A percentile compares a stretch with the other conserved stretches of the same genome.
These are phyloP conservation scores for Pleurotus tuoliensis DNA, from an alignment of 768 basidiomycete species.

Conservation along the genomic window DNA sequence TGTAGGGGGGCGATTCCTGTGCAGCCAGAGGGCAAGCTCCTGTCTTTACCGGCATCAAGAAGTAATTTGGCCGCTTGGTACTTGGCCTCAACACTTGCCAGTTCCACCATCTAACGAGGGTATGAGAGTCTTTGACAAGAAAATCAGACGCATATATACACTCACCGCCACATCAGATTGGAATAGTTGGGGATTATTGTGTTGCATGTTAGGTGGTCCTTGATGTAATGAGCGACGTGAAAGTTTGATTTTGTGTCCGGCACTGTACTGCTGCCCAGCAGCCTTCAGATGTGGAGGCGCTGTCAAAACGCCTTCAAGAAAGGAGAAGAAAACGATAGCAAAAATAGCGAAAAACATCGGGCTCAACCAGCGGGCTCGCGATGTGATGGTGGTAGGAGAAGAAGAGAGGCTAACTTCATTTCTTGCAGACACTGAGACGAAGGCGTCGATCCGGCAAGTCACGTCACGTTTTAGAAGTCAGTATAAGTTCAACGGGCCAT, in stretches of 20 bases:
- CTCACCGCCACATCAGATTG: neutral
- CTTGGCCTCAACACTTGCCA: neutral
- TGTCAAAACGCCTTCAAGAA: conserved; percentile 1
- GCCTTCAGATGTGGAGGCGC: neutral
- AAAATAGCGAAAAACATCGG: neutral
- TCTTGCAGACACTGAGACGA: too few relatives aligned
- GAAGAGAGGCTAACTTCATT: neutral
- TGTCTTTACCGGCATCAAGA: neutral
- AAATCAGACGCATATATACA: neutral
- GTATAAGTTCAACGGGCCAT: too few relatives aligned
- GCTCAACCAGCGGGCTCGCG: conserved; percentile 2
- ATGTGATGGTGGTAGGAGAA: neutral
- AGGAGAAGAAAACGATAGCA: neutral
- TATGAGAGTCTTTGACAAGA: neutral
- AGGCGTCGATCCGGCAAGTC: too few relatives aligned
- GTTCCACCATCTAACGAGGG: neutral
- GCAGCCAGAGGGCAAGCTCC: too few relatives aligned
- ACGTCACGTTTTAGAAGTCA: too few relatives aligned
- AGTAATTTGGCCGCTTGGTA: neutral
- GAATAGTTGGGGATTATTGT: neutral
- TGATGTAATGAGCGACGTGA: neutral
- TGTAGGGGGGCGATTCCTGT: too few relatives aligned
- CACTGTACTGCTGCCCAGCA: neutral
- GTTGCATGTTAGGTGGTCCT: neutral
- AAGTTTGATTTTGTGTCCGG: conserved; percentile 3